These are phyloP conservation scores for Cyclospora cayetanensis DNA, from an alignment of 169 alveolate species.

Conservation along the genomic window DNA sequence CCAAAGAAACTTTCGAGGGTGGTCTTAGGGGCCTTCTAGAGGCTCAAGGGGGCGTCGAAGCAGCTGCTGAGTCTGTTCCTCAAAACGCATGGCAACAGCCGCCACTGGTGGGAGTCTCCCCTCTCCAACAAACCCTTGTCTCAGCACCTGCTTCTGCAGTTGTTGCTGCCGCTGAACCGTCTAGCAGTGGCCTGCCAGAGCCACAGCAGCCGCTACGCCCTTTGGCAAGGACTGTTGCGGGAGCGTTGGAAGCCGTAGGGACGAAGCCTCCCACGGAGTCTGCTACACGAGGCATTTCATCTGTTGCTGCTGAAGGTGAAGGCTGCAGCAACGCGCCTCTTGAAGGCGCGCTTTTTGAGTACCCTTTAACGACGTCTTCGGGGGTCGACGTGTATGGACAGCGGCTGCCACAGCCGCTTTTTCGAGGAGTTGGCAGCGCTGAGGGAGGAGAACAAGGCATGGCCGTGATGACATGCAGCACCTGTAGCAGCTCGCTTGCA, in stretches of 20 bases:
- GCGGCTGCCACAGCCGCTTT: background rate
- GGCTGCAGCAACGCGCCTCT: too few relatives aligned
- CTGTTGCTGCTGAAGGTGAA: too few relatives aligned
- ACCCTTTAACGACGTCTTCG: too few relatives aligned
- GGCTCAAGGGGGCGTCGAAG: background rate
- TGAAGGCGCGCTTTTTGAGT: too few relatives aligned
- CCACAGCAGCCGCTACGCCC: too few relatives aligned
- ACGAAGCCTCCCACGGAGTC: too few relatives aligned
- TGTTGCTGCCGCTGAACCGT: background rate
- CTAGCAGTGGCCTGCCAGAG: too few relatives aligned
- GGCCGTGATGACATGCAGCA: conserved; percentile 37
- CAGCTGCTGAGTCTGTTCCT: background rate
- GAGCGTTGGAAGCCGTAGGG: too few relatives aligned
- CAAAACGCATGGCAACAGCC: background rate
- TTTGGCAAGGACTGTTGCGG: too few relatives aligned
- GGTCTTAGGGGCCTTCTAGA: background rate
- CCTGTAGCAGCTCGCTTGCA: conserved; percentile 29
- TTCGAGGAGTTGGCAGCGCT: background rate
- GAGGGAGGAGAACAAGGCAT: too few relatives aligned
- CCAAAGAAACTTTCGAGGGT: background rate
- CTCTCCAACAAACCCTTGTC: background rate
- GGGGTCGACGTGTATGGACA: too few relatives aligned
- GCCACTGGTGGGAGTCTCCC: conserved; percentile 23
- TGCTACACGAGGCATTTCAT: too few relatives aligned
- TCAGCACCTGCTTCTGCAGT: conserved; percentile 20